Percentiles rank a stretch among this genome's conserved stretches.
phyloP scores from a whole-genome alignment of 2,329 filamentous ascomycete species.

The Aplosporella prunicola region DNA sequence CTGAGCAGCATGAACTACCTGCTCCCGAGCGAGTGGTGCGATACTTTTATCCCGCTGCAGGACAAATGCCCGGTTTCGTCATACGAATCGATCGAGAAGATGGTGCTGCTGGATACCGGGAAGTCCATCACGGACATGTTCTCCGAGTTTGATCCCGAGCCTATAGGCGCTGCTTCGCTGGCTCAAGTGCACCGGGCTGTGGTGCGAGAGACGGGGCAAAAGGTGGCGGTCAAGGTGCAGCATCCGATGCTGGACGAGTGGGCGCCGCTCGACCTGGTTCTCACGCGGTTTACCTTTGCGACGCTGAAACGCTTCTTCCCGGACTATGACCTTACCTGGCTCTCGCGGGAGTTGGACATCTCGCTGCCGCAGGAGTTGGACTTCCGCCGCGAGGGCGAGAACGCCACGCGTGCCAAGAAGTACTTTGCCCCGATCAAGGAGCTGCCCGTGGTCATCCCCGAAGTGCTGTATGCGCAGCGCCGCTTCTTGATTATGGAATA shows the following conservation, averaged over 20 bases:
- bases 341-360: constrained; percentile 84
- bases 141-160: constrained; percentile 67
- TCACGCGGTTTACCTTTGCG: constrained; percentile 83
- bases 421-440: constrained; percentile 69
- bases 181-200: constrained; percentile 90
- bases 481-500: constrained; percentile 94
- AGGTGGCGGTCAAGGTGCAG: constrained; percentile 93
- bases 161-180: constrained; percentile 86
- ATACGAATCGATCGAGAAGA: constrained; percentile 71
- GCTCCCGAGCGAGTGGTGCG: constrained; percentile 83
- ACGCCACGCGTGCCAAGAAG: constrained; percentile 67
- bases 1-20: constrained; percentile 94
- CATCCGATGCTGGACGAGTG: constrained; percentile 84
- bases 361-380: constrained; percentile 88
- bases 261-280: constrained; percentile 74
- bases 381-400: constrained; percentile 75
- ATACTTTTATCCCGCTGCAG: constrained; percentile 90
- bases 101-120: constrained; percentile 81
- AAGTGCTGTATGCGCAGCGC: constrained; percentile 80
- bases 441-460: constrained; percentile 77
- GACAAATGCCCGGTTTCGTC: constrained; percentile 93
- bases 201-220: constrained; percentile 69
- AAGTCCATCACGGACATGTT: constrained; percentile 72
- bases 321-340: constrained; percentile 94
- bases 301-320: constrained; percentile 90